Evolutionary conservation across 305 asterid genomes (phyloP).

Genomic region (Fraxinus floribunda): DNA sequence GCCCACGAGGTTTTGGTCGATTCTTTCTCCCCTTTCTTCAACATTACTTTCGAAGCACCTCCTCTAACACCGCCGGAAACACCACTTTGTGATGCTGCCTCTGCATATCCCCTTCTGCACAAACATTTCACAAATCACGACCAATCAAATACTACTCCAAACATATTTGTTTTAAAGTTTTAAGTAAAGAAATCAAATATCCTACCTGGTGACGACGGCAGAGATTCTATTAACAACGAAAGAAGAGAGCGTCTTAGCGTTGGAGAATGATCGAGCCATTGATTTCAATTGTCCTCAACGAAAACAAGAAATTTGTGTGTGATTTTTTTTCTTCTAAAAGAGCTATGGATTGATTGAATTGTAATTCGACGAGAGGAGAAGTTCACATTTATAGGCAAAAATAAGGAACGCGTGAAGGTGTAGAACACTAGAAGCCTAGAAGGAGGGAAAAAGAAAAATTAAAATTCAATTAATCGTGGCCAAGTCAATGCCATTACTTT

Average conservation of each 20-base stretch:
- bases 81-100: slow-evolving; percentile 19
- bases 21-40: slow-evolving; percentile 29
- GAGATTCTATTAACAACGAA: slow-evolving; percentile 19
- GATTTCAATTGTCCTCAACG: not conserved
- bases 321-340: not conserved
- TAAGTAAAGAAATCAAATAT: not conserved
- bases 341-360: not conserved
- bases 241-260: slow-evolving; percentile 20
- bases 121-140: not conserved
- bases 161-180: no score
- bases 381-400: not conserved
- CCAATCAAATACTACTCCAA: not conserved
- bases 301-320: not conserved
- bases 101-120: slow-evolving; percentile 29
- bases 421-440: no score
- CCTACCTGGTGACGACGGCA: slow-evolving; percentile 19
- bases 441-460: not conserved
- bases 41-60: slow-evolving; percentile 14
- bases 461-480: not conserved
- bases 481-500: slow-evolving; percentile 27
- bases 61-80: slow-evolving; percentile 7
- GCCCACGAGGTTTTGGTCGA: slow-evolving; percentile 27
- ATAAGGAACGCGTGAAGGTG: not conserved
- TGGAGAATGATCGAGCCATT: slow-evolving; percentile 30
- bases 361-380: not conserved